These are phyloP conservation scores for Taphrina pruni DNA, from an alignment of 1,139 yeast species.

Conservation along the genomic window DNA sequence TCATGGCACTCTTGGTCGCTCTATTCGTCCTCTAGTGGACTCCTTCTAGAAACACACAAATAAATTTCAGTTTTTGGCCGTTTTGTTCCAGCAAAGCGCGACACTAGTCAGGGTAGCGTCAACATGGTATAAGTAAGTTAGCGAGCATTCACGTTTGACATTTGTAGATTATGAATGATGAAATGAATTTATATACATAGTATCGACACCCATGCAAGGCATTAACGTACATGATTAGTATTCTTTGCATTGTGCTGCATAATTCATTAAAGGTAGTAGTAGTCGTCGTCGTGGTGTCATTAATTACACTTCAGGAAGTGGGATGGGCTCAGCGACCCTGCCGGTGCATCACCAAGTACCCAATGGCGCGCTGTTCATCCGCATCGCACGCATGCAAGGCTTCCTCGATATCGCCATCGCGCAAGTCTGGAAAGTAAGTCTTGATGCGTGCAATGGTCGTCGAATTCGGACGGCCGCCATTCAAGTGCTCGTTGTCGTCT, in stretches of 20 bases:
- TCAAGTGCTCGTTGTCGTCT: neutral
- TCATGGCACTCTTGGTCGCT: neutral
- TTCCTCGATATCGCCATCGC: neutral
- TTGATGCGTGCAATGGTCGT: slow-evolving; percentile 1
- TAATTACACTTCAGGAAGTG: neutral
- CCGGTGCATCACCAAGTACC: slow-evolving; percentile 18
- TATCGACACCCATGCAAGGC: too few species aligned
- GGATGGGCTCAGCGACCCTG: neutral
- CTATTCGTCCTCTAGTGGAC: neutral
- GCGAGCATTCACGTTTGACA: neutral
- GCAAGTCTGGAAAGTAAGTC: slow-evolving; percentile 21
- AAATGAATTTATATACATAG: neutral
- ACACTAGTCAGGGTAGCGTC: too few species aligned
- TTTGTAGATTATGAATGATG: neutral
- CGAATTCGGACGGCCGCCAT: neutral
- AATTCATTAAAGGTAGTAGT: too few species aligned
- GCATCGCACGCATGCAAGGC: slow-evolving; percentile 6
- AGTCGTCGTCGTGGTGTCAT: too few species aligned
- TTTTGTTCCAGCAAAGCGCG: too few species aligned
- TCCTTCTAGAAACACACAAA: too few species aligned
- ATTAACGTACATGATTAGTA: too few species aligned
- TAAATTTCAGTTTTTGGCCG: too few species aligned
- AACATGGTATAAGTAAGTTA: neutral
- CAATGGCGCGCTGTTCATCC: slow-evolving; percentile 25
- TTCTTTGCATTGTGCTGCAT: too few species aligned